Conservation (phyloP, 148 eudicot species). For the Camellia granthamiana region DNA sequence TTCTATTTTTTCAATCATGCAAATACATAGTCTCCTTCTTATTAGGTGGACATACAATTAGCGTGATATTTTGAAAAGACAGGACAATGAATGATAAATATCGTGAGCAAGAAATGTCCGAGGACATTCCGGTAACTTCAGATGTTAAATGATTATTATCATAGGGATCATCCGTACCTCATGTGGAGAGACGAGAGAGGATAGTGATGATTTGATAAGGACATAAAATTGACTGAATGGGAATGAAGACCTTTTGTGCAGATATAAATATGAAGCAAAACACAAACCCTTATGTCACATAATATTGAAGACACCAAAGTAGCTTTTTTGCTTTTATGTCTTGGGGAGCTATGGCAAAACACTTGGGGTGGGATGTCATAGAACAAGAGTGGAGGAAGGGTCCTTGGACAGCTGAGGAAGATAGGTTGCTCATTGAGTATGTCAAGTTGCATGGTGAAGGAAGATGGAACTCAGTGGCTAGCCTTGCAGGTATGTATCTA, state of each 20-base stretch:
- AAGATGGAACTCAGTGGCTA: slow-evolving; percentile 82
- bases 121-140: slow-evolving; percentile 30
- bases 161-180: slow-evolving; percentile 16
- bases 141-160: slow-evolving; percentile 4
- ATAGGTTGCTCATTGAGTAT: slow-evolving; percentile 61
- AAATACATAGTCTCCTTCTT: too few species aligned
- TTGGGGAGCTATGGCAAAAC: slow-evolving; percentile 38
- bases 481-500: slow-evolving; percentile 44
- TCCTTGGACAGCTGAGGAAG: slow-evolving; percentile 93
- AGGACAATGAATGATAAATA: too few species aligned
- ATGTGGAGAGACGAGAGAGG: background rate
- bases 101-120: background rate
- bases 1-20: too few species aligned
- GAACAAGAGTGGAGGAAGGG: slow-evolving; percentile 84
- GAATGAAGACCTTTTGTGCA: slow-evolving; percentile 9
- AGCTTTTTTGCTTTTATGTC: slow-evolving; percentile 3
- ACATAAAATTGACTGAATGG: slow-evolving; percentile 15
- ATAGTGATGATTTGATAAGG: slow-evolving; percentile 23
- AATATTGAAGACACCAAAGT: slow-evolving; percentile 16
- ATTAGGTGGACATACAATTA: too few species aligned
- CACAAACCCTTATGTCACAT: slow-evolving; percentile 30
- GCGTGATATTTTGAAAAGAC: too few species aligned
- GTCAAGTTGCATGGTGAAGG: slow-evolving; percentile 88
- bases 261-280: slow-evolving; percentile 53
- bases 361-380: slow-evolving; percentile 52